Evolutionary conservation across 1,284 basidiomycete genomes (phyloP).

Genomic region (Kalmanozyma brasiliensis): DNA sequence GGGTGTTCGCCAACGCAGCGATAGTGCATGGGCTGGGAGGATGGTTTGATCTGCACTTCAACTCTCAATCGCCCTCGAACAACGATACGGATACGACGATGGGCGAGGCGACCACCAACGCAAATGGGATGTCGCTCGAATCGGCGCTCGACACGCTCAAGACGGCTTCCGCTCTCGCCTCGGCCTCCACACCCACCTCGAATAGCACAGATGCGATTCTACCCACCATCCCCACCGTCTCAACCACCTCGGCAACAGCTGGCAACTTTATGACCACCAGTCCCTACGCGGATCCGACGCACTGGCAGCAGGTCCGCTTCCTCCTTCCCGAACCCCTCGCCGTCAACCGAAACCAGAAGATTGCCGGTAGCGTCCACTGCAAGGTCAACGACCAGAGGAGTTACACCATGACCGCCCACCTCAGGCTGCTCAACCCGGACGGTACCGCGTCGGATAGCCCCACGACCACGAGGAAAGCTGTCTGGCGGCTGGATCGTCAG

Average conservation of each 20-base stretch:
- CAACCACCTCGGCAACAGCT: constrained; percentile 1
- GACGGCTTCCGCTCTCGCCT: constrained; percentile 13
- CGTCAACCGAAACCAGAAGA: constrained; percentile 58
- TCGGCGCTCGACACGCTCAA: constrained; percentile 16
- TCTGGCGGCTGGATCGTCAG: constrained; percentile 63
- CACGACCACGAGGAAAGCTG: constrained; percentile 28
- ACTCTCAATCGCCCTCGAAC: constrained; percentile 27
- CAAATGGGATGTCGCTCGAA: constrained; percentile 16
- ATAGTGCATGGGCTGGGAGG: constrained; percentile 62
- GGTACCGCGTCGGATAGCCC: constrained; percentile 20
- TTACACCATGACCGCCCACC: constrained; percentile 52
- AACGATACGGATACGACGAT: constrained; percentile 26
- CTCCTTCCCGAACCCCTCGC: constrained; percentile 61
- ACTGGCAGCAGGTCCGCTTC: constrained; percentile 66
- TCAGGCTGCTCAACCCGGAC: constrained; percentile 35
- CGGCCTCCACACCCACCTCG: constrained; percentile 1
- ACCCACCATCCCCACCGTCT: constrained; percentile 30
- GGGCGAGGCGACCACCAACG: constrained; percentile 10
- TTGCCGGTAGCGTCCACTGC: constrained; percentile 59
- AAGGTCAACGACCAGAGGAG: constrained; percentile 59
- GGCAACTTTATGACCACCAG: constrained; percentile 61
- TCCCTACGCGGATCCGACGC: constrained; percentile 62
- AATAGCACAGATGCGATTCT: constrained; percentile 12
- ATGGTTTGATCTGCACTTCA: constrained; percentile 65
- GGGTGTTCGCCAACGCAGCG: constrained; percentile 43